These are phyloP conservation scores for Heterobasidion occidentale DNA, from an alignment of 1,284 basidiomycete genomes.

Conservation along the genomic window DNA sequence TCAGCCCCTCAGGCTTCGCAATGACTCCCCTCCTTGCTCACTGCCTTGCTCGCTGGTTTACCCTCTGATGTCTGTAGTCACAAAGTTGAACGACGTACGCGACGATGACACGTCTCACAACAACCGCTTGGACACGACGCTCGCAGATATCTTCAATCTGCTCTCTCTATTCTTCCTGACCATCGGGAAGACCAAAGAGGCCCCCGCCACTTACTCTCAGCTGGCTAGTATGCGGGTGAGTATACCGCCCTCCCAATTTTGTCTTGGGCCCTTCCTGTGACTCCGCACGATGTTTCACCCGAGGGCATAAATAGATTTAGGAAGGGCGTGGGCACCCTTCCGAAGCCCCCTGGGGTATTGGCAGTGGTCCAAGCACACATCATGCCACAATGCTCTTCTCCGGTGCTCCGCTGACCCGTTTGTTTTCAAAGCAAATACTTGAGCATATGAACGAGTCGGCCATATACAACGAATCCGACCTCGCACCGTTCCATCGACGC, in stretches of 20 bases:
- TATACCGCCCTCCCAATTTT: slow-evolving; percentile 14
- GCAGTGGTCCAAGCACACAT: too few relatives aligned
- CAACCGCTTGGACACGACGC: slow-evolving; percentile 87
- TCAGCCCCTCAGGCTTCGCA: slow-evolving; percentile 21
- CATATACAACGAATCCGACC: slow-evolving; percentile 85
- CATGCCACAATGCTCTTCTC: background rate
- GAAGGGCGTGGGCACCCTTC: too few relatives aligned
- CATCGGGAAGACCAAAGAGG: slow-evolving; percentile 89
- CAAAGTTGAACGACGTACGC: slow-evolving; percentile 86
- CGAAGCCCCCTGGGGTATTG: too few relatives aligned
- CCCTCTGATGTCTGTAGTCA: slow-evolving; percentile 46
- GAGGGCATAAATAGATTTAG: slow-evolving; percentile 2
- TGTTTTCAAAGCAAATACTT: slow-evolving; percentile 71
- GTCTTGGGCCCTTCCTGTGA: too few relatives aligned
- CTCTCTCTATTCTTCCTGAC: slow-evolving; percentile 91
- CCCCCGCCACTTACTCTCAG: slow-evolving; percentile 89
- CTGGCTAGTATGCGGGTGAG: slow-evolving; percentile 89
- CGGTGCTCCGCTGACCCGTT: background rate
- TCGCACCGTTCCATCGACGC: slow-evolving; percentile 78
- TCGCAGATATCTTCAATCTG: slow-evolving; percentile 89
- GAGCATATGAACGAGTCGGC: slow-evolving; percentile 92
- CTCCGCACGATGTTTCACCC: background rate
- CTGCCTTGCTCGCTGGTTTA: slow-evolving; percentile 3
- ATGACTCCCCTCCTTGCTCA: slow-evolving; percentile 1
- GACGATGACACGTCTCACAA: slow-evolving; percentile 72